Base-by-base conservation (phyloP, 352 stramenopile genomes). In the Phytopythium helicoides region DNA sequence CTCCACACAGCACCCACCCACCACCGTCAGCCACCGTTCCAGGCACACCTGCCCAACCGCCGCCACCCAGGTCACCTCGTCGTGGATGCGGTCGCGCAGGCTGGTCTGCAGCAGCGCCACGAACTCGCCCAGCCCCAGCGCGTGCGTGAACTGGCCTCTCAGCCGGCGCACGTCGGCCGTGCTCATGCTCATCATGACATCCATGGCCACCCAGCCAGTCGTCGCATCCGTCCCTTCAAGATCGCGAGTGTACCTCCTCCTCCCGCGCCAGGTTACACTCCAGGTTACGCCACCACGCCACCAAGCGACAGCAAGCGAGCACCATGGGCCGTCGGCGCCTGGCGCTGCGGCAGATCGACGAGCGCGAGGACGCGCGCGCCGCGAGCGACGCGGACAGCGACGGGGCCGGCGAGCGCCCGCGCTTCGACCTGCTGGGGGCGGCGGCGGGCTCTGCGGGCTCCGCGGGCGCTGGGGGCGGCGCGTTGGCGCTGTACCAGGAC, bases 131-230 rank as follows among this genome's bases (percentile, higher is more conserved):
- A 92, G 56, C 22, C 39, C 67, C 31, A 92, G 61, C 45, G 58
- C 74, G 8, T 52, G 53, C 0, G 58, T 63, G 63, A 92, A 92
- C 49, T 86, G 65, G 2, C 58, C 54, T 9, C 79, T 75, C 15
- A 92, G 63, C 3, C 66, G 67, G 11, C 75, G 76, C 41, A 92
- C 76, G 57, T 92, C 78, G 48, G 81, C 78, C 25, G 81, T 92
- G 51, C 72, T 87, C 76, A 92, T 84, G 67, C 84, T 86, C 81
- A 92, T 92, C 81, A 92, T 92, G 28, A 92, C 78, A 57, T 92
- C 78, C 81, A 92, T 92, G 31, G 60, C 57, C 10, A 22, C 25
- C n/a, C 33, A 11, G 11, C 12, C 4, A 22, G 2, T 14, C 11
- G 1, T n/a, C 22, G 40, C 40, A 15, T 9, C 28, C 40, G 8